phyloP scores from a whole-genome alignment of 2,329 filamentous ascomycete genomes.

The Nemania sp. region DNA sequence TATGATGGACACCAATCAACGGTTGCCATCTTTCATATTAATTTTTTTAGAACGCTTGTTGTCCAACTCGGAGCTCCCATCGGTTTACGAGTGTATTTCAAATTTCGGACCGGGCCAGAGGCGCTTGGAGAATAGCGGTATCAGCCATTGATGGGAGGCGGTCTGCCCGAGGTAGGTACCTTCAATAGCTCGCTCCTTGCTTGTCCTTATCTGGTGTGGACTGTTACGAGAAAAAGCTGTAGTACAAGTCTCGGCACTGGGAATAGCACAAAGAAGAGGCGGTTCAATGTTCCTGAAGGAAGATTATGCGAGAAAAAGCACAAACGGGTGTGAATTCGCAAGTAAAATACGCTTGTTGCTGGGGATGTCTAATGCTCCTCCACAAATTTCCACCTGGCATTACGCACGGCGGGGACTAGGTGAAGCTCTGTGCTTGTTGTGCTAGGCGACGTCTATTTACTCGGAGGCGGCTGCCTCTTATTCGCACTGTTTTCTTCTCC shows the following conservation, averaged over 20 bases:
- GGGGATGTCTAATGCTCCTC: neutral
- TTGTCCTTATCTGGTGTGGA: no score
- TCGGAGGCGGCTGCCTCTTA: constrained; percentile 1
- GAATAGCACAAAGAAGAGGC: neutral
- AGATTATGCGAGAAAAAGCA: neutral
- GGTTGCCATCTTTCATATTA: no score
- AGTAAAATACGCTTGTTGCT: neutral
- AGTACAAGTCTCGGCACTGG: neutral
- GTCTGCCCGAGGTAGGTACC: no score
- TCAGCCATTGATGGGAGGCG: no score
- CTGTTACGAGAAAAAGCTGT: neutral
- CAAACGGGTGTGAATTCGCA: neutral
- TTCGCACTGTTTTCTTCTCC: constrained; percentile 2
- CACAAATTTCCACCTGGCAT: neutral
- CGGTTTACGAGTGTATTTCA: no score
- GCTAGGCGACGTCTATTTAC: constrained; percentile 6
- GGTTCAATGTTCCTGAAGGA: neutral
- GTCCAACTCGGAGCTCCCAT: no score
- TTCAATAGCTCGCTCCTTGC: no score
- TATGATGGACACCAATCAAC: no score
- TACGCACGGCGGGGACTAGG: neutral
- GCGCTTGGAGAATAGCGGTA: no score
- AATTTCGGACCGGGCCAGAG: no score
- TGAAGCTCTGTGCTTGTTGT: neutral
- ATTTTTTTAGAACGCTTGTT: no score